phyloP scores from a whole-genome alignment of 768 basidiomycete genomes.

The Suillus occidentalis region DNA sequence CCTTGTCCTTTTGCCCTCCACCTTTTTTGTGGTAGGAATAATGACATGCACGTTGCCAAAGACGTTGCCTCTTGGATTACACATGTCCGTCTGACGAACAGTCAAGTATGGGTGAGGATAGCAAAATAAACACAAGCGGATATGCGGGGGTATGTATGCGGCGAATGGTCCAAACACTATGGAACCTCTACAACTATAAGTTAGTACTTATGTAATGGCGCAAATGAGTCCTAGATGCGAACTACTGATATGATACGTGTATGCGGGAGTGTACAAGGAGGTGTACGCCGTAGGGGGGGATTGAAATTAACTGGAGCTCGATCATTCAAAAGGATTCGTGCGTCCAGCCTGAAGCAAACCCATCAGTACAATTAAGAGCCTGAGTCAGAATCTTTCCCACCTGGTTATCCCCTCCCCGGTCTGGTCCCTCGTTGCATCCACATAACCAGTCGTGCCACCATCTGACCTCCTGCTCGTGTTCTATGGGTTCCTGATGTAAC shows the following conservation, averaged over 20 bases:
- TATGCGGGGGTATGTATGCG: slow-evolving; percentile 17
- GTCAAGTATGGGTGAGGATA: slow-evolving; percentile 4
- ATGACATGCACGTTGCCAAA: neutral
- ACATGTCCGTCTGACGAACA: slow-evolving; percentile 13
- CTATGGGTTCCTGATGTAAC: slow-evolving; percentile 27
- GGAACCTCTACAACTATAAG: slow-evolving; percentile 6
- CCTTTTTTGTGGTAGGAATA: neutral
- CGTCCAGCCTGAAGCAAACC: slow-evolving; percentile 58
- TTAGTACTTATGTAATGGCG: slow-evolving; percentile 10
- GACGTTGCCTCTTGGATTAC: slow-evolving; percentile 8
- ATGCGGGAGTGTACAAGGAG: neutral
- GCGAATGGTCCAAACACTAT: slow-evolving; percentile 10
- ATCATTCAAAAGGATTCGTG: slow-evolving; percentile 61
- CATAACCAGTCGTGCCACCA: slow-evolving; percentile 92
- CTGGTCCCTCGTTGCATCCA: slow-evolving; percentile 73
- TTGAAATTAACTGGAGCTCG: neutral
- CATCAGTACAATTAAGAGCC: slow-evolving; percentile 6
- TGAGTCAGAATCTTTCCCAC: slow-evolving; percentile 35
- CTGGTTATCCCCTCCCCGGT: slow-evolving; percentile 72
- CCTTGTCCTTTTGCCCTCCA: neutral
- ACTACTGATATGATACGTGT: slow-evolving; percentile 2
- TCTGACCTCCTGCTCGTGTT: slow-evolving; percentile 39
- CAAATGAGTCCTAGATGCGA: neutral
- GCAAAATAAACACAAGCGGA: slow-evolving; percentile 22
- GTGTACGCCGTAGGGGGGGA: slow-evolving; percentile 6